Percentiles rank a stretch among this genome's conserved stretches.
Conservation (phyloP, 208 protist genomes). For the Strigomonas oncopelti region DNA sequence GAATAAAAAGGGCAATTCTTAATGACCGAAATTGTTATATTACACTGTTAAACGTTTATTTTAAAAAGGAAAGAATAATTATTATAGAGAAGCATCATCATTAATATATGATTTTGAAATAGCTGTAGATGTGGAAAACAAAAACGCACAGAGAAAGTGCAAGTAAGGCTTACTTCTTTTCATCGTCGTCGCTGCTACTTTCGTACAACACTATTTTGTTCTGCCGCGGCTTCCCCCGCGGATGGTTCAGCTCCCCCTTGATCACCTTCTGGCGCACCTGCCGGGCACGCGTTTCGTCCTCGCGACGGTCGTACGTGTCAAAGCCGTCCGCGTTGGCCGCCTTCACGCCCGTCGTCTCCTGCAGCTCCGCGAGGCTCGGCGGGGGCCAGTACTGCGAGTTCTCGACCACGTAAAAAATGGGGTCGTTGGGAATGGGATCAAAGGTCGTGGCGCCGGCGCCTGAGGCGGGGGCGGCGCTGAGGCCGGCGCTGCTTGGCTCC, state of each 20-base stretch:
- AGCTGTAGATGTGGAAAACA: too few relatives aligned
- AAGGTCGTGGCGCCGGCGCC: constrained; percentile 21
- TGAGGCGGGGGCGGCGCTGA: neutral
- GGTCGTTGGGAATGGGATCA: constrained; percentile 76
- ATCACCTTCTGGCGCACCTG: constrained; percentile 51
- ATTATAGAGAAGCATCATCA: constrained; percentile 3
- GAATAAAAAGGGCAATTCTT: constrained; percentile 8
- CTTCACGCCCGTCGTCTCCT: constrained; percentile 31
- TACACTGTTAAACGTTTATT: constrained; percentile 7
- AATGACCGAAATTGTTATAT: neutral
- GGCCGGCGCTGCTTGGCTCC: neutral
- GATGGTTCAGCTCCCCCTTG: constrained; percentile 81
- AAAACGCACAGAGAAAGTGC: too few relatives aligned
- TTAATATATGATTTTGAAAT: constrained; percentile 8
- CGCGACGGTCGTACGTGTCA: constrained; percentile 74
- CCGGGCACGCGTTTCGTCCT: constrained; percentile 58
- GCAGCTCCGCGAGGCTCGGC: constrained; percentile 60
- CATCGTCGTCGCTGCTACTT: constrained; percentile 33
- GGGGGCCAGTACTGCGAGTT: constrained; percentile 71
- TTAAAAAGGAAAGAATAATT: neutral
- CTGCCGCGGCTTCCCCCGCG: constrained; percentile 62
- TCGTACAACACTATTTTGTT: constrained; percentile 53
- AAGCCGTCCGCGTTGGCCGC: constrained; percentile 51
- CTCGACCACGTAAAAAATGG: constrained; percentile 65
- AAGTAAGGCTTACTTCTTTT: constrained; percentile 20